phyloP scores from a whole-genome alignment of 2,329 filamentous ascomycete species.

The Aspergillus eucalypticola region DNA sequence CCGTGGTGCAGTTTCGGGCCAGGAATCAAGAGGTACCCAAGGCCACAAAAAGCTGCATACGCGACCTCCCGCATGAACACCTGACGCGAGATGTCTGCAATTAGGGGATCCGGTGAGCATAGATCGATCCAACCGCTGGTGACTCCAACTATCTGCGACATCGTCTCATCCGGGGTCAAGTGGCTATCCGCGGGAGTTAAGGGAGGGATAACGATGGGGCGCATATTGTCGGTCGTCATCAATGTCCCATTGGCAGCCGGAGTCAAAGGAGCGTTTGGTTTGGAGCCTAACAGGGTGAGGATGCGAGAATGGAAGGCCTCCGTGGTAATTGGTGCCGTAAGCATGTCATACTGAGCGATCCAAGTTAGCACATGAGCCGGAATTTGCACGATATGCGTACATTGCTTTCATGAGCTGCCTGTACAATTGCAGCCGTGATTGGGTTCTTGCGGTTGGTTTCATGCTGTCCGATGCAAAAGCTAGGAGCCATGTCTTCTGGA shows the following conservation, averaged over 20 bases:
- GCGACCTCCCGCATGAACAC: slow-evolving; percentile 87
- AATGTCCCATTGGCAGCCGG: slow-evolving; percentile 41
- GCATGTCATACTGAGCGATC: slow-evolving; percentile 61
- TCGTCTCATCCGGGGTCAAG: slow-evolving; percentile 77
- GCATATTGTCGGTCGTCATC: slow-evolving; percentile 43
- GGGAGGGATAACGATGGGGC: slow-evolving; percentile 42
- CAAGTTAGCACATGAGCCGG: neutral
- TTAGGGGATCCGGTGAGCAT: slow-evolving; percentile 75
- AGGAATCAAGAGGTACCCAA: slow-evolving; percentile 77
- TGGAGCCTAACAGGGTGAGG: slow-evolving; percentile 52
- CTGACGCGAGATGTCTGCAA: slow-evolving; percentile 84
- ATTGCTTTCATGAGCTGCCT: slow-evolving; percentile 58
- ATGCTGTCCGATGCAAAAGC: slow-evolving; percentile 64
- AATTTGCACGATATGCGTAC: slow-evolving; percentile 36
- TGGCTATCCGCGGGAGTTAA: slow-evolving; percentile 53
- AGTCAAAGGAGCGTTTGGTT: slow-evolving; percentile 20
- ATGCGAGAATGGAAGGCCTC: slow-evolving; percentile 61
- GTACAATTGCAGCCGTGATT: slow-evolving; percentile 53
- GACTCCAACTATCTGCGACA: slow-evolving; percentile 73
- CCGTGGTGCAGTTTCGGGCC: slow-evolving; percentile 69
- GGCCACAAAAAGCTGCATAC: slow-evolving; percentile 93
- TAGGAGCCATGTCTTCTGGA: slow-evolving; percentile 41
- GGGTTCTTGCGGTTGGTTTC: slow-evolving; percentile 54
- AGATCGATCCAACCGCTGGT: slow-evolving; percentile 94
- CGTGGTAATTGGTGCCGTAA: slow-evolving; percentile 64